Evolutionary conservation across 306 rosid species (phyloP), one percentile per base, ranked within the genome.

Genomic region (Vicia villosa): DNA sequence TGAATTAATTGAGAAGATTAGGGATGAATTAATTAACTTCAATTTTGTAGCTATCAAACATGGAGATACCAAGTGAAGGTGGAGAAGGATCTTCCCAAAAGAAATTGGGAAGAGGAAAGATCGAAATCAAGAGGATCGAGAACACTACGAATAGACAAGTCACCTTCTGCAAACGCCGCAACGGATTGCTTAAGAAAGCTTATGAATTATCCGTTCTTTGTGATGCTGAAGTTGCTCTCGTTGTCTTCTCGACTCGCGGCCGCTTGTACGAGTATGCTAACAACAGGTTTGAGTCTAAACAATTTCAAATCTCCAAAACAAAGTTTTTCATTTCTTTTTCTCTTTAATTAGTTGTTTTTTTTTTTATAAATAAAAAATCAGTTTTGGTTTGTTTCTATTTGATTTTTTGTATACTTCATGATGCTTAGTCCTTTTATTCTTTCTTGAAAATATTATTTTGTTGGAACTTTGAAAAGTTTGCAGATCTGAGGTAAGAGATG

Each of bases 191-290:
- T 5, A 92, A 92, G 87, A 92, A 92, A 77, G 98, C 98, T 8
- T 89, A 92, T 55, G 98, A 92, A 40, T 59, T 92, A 12, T 92
- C 98, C 28, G 96, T 92, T 46, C 66, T 92, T 7, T 92, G 97
- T 72, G 97, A 92, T 77, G 97, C 96, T 54, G 98, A 92, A 79
- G 92, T 92, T 71, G 95, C 98, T 61, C 98, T 92, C 43, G 76
- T 92, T 72, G 96, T 92, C 79, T 92, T 92, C 85, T 92, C 98
- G 3, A 82, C 37, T 73, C 89, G 98, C 5, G 98, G 95, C n/a
- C 96, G 96, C 61, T 83, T 92, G 75, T 92, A 92, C 38, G 98
- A 92, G 78, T 92, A 92, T 61, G 87, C 97, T 26, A 92, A 92
- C 80, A 89, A 87, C 85, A 92, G 97, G 97, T 87, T 63, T 17